phyloP scores from a whole-genome alignment of 1,284 basidiomycete genomes.

The Cutaneotrichosporon curvatum region DNA sequence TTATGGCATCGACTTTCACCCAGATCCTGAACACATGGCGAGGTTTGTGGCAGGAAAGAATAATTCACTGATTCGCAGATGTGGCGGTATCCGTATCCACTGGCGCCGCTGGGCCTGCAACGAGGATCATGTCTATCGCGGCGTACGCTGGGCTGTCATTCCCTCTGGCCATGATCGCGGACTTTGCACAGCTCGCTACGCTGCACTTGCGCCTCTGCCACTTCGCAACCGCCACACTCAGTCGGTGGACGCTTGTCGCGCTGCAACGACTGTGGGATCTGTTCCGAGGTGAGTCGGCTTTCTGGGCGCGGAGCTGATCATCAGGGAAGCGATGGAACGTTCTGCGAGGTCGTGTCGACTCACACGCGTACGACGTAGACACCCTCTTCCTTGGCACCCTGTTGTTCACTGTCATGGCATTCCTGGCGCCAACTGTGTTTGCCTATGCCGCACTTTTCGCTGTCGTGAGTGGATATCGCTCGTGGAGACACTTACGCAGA shows the following conservation, averaged over 20 bases:
- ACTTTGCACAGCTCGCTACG: constrained; percentile 50
- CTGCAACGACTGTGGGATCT: constrained; percentile 77
- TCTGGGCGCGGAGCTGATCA: background rate
- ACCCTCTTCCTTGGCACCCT: constrained; percentile 91
- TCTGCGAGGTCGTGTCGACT: constrained; percentile 68
- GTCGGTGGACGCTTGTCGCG: constrained; percentile 57
- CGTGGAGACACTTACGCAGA: constrained; percentile 9
- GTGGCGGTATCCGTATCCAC: too few species aligned
- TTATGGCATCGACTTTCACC: constrained; percentile 67
- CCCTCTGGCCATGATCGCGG: constrained; percentile 24
- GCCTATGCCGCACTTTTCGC: constrained; percentile 81
- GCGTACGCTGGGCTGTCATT: constrained; percentile 29
- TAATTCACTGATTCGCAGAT: too few species aligned
- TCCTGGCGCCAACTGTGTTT: constrained; percentile 82
- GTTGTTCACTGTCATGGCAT: constrained; percentile 83
- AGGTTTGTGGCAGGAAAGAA: constrained; percentile 49
- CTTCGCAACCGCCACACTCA: constrained; percentile 58
- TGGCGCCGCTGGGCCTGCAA: too few species aligned
- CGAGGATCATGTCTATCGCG: background rate
- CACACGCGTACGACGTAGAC: constrained; percentile 86
- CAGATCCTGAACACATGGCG: constrained; percentile 61
- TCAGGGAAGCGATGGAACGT: constrained; percentile 80
- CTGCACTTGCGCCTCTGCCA: constrained; percentile 70
- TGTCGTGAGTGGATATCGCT: constrained; percentile 50
- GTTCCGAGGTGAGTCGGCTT: constrained; percentile 65